Evolutionary conservation across 352 stramenopile genomes (phyloP), one percentile per base, ranked within the genome.

Genomic region (Globisporangium emineosum): DNA sequence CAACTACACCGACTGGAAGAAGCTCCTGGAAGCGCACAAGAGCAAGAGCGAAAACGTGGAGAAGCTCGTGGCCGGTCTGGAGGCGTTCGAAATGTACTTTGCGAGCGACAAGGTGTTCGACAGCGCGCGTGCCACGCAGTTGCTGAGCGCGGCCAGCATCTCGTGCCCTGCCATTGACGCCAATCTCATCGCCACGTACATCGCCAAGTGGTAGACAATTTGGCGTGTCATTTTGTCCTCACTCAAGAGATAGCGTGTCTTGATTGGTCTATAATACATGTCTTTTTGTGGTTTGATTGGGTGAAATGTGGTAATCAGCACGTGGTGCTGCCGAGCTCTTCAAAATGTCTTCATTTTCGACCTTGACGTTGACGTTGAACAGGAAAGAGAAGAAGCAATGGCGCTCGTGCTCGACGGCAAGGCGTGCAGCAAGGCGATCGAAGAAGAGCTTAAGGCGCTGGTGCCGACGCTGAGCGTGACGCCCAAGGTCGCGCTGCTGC

Each of bases 401-500:
- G 64, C 57, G 45, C 54, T 62, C 21, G 66, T 69, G 37, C 53
- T 81, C 29, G 74, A 78, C 58, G 86, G 89, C 61, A 94, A 91
- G 64, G 71, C 74, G 25, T 91, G 89, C 66, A 80, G 82, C 35
- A 69, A 69, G 12, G 51, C 72, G 17, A 90, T 97, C 69, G 78
- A 88, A 40, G 51, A 70, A 21, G 89, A 97, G 71, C 66, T 97
- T 29, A 70, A 79, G 53, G 66, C 70, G 50, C 62, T 83, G 37
- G 70, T 93, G 13, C 23, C 55, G 21, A 32, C 61, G 8, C 29
- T 71, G 37, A 56, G 52, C 32, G 60, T 84, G 17, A 49, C 25
- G 27, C 96, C 96, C 12, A 94, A 96, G 7, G 73, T 99, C n/a
- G 95, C 91, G 52, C 81, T 98, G 8, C 87, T 98, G 56, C 78